phyloP scores from a whole-genome alignment of 2,329 filamentous ascomycete genomes.

The Thyridium curvatum region DNA sequence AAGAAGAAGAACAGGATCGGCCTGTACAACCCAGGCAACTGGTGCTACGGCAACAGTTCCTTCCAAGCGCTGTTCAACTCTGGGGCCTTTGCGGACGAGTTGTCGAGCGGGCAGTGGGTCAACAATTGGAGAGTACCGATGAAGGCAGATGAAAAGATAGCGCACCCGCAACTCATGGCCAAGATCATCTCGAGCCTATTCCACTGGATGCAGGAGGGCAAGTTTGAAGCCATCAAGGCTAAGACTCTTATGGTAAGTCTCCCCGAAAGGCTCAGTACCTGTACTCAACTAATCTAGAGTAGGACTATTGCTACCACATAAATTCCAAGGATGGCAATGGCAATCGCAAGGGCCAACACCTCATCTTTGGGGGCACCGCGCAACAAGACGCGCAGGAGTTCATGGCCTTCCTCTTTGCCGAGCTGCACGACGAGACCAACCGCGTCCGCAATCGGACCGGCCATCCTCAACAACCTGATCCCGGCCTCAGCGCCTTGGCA shows the following conservation, averaged over 20 bases:
- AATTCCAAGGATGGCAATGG: constrained; percentile 32
- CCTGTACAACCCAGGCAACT: constrained; percentile 72
- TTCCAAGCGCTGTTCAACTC: constrained; percentile 80
- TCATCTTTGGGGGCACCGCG: constrained; percentile 59
- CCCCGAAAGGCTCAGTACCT: not conserved
- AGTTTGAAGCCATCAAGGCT: constrained; percentile 44
- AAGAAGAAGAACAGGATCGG: constrained; percentile 45
- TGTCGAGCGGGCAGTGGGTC: constrained; percentile 54
- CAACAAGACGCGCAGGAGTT: constrained; percentile 95
- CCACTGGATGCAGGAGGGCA: constrained; percentile 47
- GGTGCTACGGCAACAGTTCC: constrained; percentile 90
- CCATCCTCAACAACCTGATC: constrained; percentile 12
- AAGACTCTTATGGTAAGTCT: constrained; percentile 50
- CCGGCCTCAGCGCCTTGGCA: constrained; percentile 21
- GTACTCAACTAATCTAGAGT: constrained; percentile 12
- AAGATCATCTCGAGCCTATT: constrained; percentile 54
- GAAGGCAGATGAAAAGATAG: constrained; percentile 50
- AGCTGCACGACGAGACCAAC: constrained; percentile 84
- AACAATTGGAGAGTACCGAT: constrained; percentile 59
- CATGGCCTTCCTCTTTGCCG: constrained; percentile 72
- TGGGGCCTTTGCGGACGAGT: constrained; percentile 56
- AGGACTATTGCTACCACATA: constrained; percentile 60
- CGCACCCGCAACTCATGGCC: constrained; percentile 52
- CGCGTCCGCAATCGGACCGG: constrained; percentile 32
- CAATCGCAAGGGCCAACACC: constrained; percentile 26